Percentiles rank a stretch among this genome's conserved stretches.
Conservation (phyloP, 345 rosid species). For the Psidium guajava region DNA sequence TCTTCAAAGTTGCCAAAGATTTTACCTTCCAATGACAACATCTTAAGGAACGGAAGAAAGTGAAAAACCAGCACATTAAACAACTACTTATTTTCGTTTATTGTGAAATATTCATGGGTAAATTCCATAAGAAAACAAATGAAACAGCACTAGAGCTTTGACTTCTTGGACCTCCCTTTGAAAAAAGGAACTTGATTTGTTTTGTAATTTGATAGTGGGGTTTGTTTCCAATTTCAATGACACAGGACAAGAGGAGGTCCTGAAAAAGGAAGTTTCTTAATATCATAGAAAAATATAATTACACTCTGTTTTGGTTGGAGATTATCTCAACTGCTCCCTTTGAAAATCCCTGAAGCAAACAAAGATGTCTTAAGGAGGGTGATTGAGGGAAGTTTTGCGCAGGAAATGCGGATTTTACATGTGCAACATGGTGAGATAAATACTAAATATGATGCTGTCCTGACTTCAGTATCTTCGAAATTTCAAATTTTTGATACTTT, state of each 20-base stretch:
- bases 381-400: conserved; percentile 18
- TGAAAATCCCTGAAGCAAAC: conserved; percentile 48
- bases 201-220: conserved; percentile 8
- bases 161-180: conserved; percentile 6
- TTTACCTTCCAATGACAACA: neutral
- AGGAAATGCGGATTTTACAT: conserved; percentile 42
- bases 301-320: neutral
- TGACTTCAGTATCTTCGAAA: neutral
- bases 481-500: conserved; percentile 6
- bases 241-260: conserved; percentile 1
- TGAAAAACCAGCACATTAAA: neutral
- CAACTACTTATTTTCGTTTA: neutral
- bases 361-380: conserved; percentile 10
- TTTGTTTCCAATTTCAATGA: conserved; percentile 9
- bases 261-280: neutral
- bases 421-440: conserved; percentile 8
- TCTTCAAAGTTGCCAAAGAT: neutral
- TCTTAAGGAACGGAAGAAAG: neutral
- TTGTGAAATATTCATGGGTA: neutral
- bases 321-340: conserved; percentile 45
- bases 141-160: conserved; percentile 15
- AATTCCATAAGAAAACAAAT: conserved; percentile 10
- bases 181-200: neutral
- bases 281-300: neutral
- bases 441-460: neutral